phyloP scores from a whole-genome alignment of 257 asterid genomes.

The Scutellaria minor region DNA sequence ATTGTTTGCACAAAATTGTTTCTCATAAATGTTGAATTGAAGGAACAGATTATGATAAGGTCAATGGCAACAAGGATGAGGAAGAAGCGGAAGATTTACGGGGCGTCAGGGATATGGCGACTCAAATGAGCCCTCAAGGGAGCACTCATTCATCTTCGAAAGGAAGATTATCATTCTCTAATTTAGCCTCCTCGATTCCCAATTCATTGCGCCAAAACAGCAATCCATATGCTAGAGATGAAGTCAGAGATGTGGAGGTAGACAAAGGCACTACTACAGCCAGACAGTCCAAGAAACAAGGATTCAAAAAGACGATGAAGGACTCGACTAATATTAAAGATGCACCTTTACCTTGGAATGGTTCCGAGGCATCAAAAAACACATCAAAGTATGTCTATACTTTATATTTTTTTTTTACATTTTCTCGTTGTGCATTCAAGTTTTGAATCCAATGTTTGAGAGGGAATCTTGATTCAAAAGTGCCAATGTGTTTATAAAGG shows the following conservation, averaged over 20 bases:
- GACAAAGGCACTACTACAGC: slow-evolving; percentile 61
- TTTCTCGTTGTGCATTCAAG: not conserved
- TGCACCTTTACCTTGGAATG: slow-evolving; percentile 51
- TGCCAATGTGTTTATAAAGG: slow-evolving; percentile 42
- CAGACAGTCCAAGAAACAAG: slow-evolving; percentile 48
- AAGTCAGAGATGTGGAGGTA: slow-evolving; percentile 77
- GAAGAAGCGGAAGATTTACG: slow-evolving; percentile 51
- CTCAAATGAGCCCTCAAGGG: slow-evolving; percentile 83
- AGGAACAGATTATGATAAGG: slow-evolving; percentile 59
- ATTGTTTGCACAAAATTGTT: not conserved
- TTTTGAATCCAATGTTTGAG: not conserved
- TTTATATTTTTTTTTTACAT: not conserved
- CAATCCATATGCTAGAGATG: slow-evolving; percentile 45
- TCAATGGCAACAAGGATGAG: slow-evolving; percentile 40
- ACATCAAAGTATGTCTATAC: slow-evolving; percentile 46
- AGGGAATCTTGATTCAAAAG: not conserved
- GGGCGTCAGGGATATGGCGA: slow-evolving; percentile 66
- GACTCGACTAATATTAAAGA: slow-evolving; percentile 31
- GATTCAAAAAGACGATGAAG: slow-evolving; percentile 34
- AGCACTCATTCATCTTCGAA: slow-evolving; percentile 66
- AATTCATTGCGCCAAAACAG: slow-evolving; percentile 31
- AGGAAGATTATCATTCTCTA: slow-evolving; percentile 54
- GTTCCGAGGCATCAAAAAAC: slow-evolving; percentile 45
- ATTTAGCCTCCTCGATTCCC: slow-evolving; percentile 46
- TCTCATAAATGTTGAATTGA: slow-evolving; percentile 26